These are phyloP conservation scores for Begonia fuchsioides DNA, from an alignment of 306 rosid genomes.

Conservation along the genomic window DNA sequence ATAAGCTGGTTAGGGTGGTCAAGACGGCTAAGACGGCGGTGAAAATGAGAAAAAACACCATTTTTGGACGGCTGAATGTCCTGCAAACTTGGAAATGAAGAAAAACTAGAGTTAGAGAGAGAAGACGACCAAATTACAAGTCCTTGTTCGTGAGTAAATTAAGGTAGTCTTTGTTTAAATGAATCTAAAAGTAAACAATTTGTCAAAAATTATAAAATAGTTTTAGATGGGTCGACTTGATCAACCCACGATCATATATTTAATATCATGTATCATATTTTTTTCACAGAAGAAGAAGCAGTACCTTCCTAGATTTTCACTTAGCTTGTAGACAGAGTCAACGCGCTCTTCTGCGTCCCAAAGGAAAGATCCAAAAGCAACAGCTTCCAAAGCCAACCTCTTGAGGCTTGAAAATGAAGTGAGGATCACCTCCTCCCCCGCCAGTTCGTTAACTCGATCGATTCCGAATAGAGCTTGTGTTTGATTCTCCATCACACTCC, in stretches of 20 bases:
- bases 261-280: no score
- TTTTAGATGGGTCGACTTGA: no score
- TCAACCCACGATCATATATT: no score
- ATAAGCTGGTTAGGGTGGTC: not conserved
- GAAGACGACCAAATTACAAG: no score
- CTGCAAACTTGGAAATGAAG: not conserved
- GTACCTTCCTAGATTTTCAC: no score
- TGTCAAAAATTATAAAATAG: no score
- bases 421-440: constrained; percentile 44
- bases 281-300: no score
- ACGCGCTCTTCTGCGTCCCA: constrained; percentile 92
- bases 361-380: constrained; percentile 85
- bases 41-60: not conserved
- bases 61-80: no score
- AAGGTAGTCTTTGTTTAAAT: no score
- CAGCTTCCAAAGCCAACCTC: constrained; percentile 91
- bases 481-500: constrained; percentile 53
- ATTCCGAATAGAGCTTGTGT: constrained; percentile 55
- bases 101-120: not conserved
- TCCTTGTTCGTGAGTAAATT: no score
- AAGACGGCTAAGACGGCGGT: not conserved
- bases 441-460: constrained; percentile 21
- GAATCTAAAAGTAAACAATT: no score
- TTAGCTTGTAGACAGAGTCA: constrained; percentile 56
- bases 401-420: constrained; percentile 83